phyloP scores from a whole-genome alignment of 306 rosid species.

The Trifolium dubium region DNA sequence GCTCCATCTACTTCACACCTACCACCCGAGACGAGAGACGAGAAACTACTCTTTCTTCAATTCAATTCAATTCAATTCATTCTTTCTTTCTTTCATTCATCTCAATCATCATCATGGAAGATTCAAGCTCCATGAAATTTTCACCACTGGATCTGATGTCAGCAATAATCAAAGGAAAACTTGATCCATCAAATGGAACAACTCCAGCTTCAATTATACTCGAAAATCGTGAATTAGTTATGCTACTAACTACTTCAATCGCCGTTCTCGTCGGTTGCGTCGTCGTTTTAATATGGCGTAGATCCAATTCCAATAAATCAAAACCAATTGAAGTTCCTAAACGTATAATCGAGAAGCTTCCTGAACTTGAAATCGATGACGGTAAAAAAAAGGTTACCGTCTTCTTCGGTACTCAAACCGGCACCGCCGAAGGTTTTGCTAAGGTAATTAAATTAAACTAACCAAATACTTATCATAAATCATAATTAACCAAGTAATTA shows the following conservation, averaged over 20 bases:
- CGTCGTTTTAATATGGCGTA: slow-evolving; percentile 78
- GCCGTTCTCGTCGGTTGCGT: slow-evolving; percentile 88
- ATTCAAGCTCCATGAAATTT: slow-evolving; percentile 70
- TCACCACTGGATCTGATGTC: slow-evolving; percentile 92
- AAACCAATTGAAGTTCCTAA: slow-evolving; percentile 52
- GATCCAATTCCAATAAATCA: slow-evolving; percentile 57
- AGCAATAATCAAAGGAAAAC: slow-evolving; percentile 73
- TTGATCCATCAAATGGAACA: slow-evolving; percentile 70
- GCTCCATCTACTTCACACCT: slow-evolving; percentile 50
- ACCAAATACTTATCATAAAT: background rate
- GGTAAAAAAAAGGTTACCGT: slow-evolving; percentile 83
- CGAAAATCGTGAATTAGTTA: slow-evolving; percentile 69
- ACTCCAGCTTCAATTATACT: slow-evolving; percentile 56
- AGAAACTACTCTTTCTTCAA: slow-evolving; percentile 36
- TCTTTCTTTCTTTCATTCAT: background rate
- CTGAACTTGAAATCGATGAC: slow-evolving; percentile 68
- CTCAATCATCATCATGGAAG: slow-evolving; percentile 54
- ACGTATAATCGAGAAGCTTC: slow-evolving; percentile 49
- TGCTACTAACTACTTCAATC: slow-evolving; percentile 78
- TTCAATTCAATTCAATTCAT: background rate
- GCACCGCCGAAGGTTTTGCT: slow-evolving; percentile 98
- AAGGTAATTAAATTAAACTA: slow-evolving; percentile 48
- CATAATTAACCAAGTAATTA: background rate
- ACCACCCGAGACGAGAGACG: slow-evolving; percentile 25
- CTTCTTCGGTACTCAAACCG: slow-evolving; percentile 98